phyloP scores from a whole-genome alignment of 169 alveolate genomes.

The Eimeria tenella region DNA sequence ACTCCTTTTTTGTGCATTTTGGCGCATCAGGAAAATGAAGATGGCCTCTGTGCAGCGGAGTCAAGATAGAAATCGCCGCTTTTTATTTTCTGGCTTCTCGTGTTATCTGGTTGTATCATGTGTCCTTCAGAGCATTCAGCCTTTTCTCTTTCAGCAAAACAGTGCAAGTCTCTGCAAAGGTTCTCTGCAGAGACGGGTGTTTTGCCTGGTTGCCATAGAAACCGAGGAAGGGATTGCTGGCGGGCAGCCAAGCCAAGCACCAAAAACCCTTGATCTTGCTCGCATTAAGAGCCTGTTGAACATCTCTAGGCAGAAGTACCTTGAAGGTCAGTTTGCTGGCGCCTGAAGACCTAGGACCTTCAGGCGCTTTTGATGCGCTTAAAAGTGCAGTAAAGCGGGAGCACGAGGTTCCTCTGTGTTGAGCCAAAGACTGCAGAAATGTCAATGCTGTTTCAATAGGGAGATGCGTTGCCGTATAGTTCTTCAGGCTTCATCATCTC shows the following conservation, averaged over 20 bases:
- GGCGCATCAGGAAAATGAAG: not conserved
- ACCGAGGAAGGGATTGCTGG: conserved; percentile 5
- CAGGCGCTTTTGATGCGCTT: too few species aligned
- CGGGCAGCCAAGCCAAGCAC: not conserved
- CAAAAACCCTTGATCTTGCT: conserved; percentile 9
- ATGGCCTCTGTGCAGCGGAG: not conserved
- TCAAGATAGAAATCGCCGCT: not conserved
- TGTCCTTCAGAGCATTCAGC: conserved; percentile 55
- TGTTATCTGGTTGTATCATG: not conserved
- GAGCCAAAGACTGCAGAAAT: too few species aligned
- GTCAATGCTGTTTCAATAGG: too few species aligned
- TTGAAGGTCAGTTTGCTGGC: not conserved
- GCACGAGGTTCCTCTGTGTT: too few species aligned
- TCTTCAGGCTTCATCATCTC: too few species aligned
- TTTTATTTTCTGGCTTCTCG: not conserved
- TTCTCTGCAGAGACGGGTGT: conserved; percentile 62
- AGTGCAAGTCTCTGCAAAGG: conserved; percentile 59
- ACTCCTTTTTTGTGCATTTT: not conserved
- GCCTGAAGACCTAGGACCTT: not conserved
- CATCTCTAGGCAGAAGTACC: conserved; percentile 24
- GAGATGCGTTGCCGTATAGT: too few species aligned
- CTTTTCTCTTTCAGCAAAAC: conserved; percentile 68
- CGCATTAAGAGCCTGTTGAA: conserved; percentile 46
- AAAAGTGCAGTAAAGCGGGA: too few species aligned
- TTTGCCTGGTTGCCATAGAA: conserved; percentile 59